Base-by-base conservation (phyloP, 768 basidiomycete genomes). In the Pulveroboletus sp. region DNA sequence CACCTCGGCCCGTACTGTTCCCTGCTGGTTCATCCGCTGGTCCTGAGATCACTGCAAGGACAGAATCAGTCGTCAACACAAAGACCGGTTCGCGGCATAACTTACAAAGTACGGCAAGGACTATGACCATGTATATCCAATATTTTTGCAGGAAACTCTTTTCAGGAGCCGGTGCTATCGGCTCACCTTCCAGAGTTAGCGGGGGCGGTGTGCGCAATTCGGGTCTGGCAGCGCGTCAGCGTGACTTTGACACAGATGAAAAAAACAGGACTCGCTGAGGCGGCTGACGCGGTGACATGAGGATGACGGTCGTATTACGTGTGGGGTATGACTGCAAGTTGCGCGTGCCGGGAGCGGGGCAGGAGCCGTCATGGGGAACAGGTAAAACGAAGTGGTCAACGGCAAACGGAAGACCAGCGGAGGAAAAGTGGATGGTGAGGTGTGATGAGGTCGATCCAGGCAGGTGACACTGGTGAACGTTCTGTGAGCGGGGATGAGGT, bases 111-210 rank as follows among this genome's bases (percentile, higher is more conserved):
- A 82, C 78, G 16, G 86, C 61, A 10, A 85, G 65, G 37, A 79
- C 65, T 4, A 81, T 75, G 35, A 76, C 70, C 31, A 90, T 78
- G 59, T 92, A 93, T 67, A 93, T 73, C 93, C 93, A 94, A 67
- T 94, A 94, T 64, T 93, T 93, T 61, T 90, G 86, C 35, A 93
- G 49, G 67, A 93, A 90, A 11, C 81, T 72, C 67, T 92, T 87
- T 62, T 94, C 89, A 0, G 78, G 76, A 29, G 72, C 63, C 0
- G 83, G 78, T 49, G 74, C 64, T 20, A 86, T 71, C 17, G 81
- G 77, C 59, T 81, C 77, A 39, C 89, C 89, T 60, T 85, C 74
- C 14, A 79, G 69, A 9, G 81, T 81, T 20, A 90, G 64, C 5
- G 80, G 81, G 9, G 85, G 86, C 9, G 88, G 87, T 1, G 74